Percentiles rank a stretch among this genome's conserved stretches.
Evolutionary conservation across 1,284 basidiomycete species (phyloP).

Genomic region (Tranzscheliella williamsii): DNA sequence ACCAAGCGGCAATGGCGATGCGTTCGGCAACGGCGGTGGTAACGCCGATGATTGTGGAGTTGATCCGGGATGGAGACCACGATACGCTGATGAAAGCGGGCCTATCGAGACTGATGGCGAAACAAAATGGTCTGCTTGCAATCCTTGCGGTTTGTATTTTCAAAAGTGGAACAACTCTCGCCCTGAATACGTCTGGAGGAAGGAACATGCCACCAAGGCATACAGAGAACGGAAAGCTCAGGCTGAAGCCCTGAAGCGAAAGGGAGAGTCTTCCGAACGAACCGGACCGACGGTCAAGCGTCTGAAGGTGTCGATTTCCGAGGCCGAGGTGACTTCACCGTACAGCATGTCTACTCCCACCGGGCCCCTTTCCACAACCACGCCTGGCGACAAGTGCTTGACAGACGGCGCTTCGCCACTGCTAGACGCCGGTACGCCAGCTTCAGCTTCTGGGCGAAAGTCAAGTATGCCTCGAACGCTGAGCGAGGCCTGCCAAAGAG

Average conservation of each 20-base stretch:
- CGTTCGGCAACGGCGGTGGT: constrained; percentile 1
- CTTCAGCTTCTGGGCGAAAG: constrained; percentile 14
- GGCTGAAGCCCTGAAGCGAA: constrained; percentile 18
- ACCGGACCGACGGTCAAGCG: constrained; percentile 8
- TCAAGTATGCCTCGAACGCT: constrained; percentile 4
- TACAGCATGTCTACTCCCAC: constrained; percentile 11
- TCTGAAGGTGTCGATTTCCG: constrained; percentile 8
- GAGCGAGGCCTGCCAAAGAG: constrained; percentile 1
- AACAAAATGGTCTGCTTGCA: constrained; percentile 51
- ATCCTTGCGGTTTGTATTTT: constrained; percentile 56
- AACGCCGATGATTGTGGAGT: constrained; percentile 13
- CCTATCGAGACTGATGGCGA: constrained; percentile 35
- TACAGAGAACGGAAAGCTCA: constrained; percentile 19
- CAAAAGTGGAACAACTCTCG: constrained; percentile 47
- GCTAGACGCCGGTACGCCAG: constrained; percentile 16
- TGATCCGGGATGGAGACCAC: constrained; percentile 11
- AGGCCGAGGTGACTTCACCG: constrained; percentile 16
- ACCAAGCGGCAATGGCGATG: no score
- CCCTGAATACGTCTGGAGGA: constrained; percentile 44
- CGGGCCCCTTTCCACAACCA: constrained; percentile 1
- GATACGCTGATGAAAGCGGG: constrained; percentile 7
- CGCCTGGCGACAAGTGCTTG: no score
- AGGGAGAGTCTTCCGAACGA: constrained; percentile 4
- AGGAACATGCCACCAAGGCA: constrained; percentile 27
- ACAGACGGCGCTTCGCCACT: constrained; percentile 12